A percentile compares a stretch with the other conserved stretches of the same genome.
Evolutionary conservation across 352 stramenopile genomes (phyloP).

Genomic region (Phytopythium oedochilum): DNA sequence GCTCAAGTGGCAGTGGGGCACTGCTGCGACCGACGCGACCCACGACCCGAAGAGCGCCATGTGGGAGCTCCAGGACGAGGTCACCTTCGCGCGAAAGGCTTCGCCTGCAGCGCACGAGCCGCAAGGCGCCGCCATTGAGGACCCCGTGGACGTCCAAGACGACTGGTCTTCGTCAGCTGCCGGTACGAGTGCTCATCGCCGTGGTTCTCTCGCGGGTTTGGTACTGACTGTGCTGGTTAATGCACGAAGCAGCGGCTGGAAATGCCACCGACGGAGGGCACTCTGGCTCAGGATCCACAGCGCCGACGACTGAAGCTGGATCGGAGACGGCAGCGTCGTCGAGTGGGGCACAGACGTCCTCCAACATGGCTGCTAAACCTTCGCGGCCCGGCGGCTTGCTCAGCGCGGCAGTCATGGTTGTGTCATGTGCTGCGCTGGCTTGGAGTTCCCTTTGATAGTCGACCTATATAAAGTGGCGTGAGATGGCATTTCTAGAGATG

Average conservation of each 20-base stretch:
- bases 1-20: slow-evolving; percentile 61
- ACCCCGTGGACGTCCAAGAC: slow-evolving; percentile 21
- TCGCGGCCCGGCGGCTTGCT: not conserved
- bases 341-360: not conserved
- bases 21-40: slow-evolving; percentile 35
- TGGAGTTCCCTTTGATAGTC: not conserved
- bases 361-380: not conserved
- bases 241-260: not conserved
- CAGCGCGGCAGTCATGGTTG: not conserved
- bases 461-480: not conserved
- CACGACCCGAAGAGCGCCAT: slow-evolving; percentile 34
- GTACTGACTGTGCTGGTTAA: not conserved
- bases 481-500: no score
- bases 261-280: not conserved
- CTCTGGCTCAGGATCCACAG: not conserved
- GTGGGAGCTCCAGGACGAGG: slow-evolving; percentile 41
- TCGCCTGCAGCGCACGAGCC: slow-evolving; percentile 15
- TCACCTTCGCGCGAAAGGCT: slow-evolving; percentile 37
- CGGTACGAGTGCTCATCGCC: slow-evolving; percentile 8
- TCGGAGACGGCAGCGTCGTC: not conserved
- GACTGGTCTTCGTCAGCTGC: slow-evolving; percentile 19
- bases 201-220: not conserved
- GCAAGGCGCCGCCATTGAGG: slow-evolving; percentile 37
- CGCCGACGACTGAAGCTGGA: not conserved
- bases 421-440: not conserved